A percentile compares a stretch with the other conserved stretches of the same genome.
Conservation (phyloP, 2,329 filamentous ascomycete species). For the Fusarium sp. region DNA sequence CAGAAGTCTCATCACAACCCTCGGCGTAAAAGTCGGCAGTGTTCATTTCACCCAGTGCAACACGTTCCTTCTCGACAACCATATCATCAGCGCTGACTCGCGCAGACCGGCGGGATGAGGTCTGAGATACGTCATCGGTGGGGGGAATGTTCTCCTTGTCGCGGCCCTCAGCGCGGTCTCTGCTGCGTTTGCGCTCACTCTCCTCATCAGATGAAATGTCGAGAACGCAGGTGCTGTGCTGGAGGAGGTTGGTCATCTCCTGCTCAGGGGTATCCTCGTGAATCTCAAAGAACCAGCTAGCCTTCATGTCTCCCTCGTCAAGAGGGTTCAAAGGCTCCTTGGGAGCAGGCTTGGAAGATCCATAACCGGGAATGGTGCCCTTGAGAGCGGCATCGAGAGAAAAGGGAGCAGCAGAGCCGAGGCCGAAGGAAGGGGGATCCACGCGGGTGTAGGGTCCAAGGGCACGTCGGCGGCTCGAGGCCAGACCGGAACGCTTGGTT, state of each 20-base stretch:
- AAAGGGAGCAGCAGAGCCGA: slow-evolving; percentile 73
- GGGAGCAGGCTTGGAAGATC: slow-evolving; percentile 49
- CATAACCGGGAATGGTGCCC: slow-evolving; percentile 75
- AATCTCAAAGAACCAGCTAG: slow-evolving; percentile 91
- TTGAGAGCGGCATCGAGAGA: slow-evolving; percentile 86
- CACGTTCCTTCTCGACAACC: slow-evolving; percentile 71
- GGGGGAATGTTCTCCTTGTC: slow-evolving; percentile 97
- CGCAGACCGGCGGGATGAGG: slow-evolving; percentile 51
- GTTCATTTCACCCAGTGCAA: slow-evolving; percentile 74
- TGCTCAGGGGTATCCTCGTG: slow-evolving; percentile 92
- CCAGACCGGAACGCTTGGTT: slow-evolving; percentile 73
- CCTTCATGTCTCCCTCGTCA: slow-evolving; percentile 62
- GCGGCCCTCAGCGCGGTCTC: slow-evolving; percentile 67
- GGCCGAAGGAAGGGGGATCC: slow-evolving; percentile 73
- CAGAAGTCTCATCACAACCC: slow-evolving; percentile 70
- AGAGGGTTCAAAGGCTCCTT: slow-evolving; percentile 44
- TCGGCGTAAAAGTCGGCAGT: slow-evolving; percentile 74
- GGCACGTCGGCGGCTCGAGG: slow-evolving; percentile 74
- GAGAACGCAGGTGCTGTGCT: slow-evolving; percentile 86
- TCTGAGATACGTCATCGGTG: slow-evolving; percentile 70
- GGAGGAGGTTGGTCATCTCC: slow-evolving; percentile 90
- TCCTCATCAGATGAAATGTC: slow-evolving; percentile 94
- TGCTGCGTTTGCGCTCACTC: slow-evolving; percentile 63
- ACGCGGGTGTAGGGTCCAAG: slow-evolving; percentile 74
- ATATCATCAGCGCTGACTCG: slow-evolving; percentile 59